Percentiles rank a stretch among this genome's conserved stretches.
These are phyloP conservation scores for Diutina mesorugosa DNA, from an alignment of 1,139 yeast species.

Conservation along the genomic window DNA sequence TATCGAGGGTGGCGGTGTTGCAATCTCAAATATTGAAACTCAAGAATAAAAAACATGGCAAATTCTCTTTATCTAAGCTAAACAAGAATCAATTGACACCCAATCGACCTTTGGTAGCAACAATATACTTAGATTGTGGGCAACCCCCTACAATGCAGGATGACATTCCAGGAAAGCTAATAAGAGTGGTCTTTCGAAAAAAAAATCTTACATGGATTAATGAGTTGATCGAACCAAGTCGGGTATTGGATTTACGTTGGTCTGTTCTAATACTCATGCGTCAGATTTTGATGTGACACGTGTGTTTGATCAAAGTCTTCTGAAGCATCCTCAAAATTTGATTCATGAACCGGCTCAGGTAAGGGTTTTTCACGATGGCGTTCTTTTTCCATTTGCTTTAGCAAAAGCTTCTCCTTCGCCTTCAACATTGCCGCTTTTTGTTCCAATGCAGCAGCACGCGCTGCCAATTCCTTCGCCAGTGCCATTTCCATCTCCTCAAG, in stretches of 20 bases:
- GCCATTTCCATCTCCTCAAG: conserved; percentile 69
- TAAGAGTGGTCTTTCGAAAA: no score
- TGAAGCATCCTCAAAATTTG: background rate
- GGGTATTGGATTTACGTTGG: background rate
- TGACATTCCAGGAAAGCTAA: no score
- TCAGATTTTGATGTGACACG: background rate
- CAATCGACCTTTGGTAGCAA: no score
- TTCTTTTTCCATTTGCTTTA: conserved; percentile 21
- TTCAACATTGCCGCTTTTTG: conserved; percentile 65
- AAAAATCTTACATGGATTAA: no score
- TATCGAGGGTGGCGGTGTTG: background rate
- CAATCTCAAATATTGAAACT: no score
- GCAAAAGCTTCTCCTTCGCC: conserved; percentile 44
- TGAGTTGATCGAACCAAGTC: no score
- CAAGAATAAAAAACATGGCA: no score
- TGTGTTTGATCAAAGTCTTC: background rate
- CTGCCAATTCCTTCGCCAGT: conserved; percentile 59
- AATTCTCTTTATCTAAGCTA: no score
- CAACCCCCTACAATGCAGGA: no score
- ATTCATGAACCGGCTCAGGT: background rate
- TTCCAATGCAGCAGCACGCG: conserved; percentile 64
- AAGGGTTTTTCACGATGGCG: conserved; percentile 2
- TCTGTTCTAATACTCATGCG: background rate
- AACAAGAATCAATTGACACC: no score
- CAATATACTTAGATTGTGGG: no score